Conservation (phyloP, 2,329 filamentous ascomycete species). For the Verticillium longisporum region DNA sequence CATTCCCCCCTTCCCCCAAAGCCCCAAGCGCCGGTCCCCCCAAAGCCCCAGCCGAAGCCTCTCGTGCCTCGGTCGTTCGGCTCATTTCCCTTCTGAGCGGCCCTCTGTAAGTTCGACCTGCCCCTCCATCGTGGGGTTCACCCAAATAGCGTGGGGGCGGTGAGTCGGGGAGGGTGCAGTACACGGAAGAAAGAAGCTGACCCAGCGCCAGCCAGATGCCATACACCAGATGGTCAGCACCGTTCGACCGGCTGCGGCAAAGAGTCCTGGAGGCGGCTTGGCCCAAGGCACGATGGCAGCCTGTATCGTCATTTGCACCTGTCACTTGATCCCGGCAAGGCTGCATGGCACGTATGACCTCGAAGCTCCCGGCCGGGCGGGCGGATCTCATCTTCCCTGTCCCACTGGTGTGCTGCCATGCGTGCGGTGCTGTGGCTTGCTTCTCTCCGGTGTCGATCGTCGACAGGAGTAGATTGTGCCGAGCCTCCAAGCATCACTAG, state of each 20-base stretch:
- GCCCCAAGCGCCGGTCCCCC: background rate
- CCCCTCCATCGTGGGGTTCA: background rate
- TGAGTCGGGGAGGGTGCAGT: background rate
- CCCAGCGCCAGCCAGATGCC: no score
- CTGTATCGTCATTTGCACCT: background rate
- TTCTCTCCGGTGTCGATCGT: no score
- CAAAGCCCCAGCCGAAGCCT: background rate
- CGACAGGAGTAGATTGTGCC: background rate
- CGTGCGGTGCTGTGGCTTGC: no score
- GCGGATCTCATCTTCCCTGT: background rate
- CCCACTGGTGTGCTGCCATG: no score
- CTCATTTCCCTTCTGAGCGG: conserved; percentile 4
- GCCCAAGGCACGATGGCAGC: background rate
- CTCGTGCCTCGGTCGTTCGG: conserved; percentile 12
- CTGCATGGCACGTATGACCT: background rate
- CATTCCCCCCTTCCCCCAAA: background rate
- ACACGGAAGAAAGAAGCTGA: no score
- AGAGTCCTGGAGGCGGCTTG: background rate
- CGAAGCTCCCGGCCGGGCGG: background rate
- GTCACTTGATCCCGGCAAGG: background rate
- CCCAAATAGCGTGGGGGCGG: background rate
- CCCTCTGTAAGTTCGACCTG: background rate
- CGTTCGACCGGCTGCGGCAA: background rate
- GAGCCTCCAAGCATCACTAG: background rate
- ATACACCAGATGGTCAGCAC: background rate